phyloP scores from a whole-genome alignment of 1,139 yeast genomes.

The Zygosaccharomyces sapae region DNA sequence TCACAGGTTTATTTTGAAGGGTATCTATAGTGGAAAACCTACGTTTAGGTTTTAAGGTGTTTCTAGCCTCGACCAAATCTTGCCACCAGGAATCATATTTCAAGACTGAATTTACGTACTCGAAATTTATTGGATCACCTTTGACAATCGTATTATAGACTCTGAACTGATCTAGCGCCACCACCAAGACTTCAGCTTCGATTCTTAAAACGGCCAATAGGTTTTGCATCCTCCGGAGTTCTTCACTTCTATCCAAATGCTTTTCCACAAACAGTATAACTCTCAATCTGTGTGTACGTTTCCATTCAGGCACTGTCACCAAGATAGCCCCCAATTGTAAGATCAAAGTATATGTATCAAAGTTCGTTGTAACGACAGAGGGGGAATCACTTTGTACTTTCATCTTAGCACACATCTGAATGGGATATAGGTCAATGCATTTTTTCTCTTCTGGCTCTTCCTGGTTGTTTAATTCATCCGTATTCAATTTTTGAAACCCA shows the following conservation, averaged over 20 bases:
- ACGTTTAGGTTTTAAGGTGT: conserved; percentile 34
- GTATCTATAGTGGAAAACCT: conserved; percentile 29
- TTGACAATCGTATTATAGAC: conserved; percentile 73
- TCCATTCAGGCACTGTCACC: conserved; percentile 92
- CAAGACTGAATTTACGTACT: conserved; percentile 37
- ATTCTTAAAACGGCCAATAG: conserved; percentile 75
- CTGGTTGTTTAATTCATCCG: conserved; percentile 47
- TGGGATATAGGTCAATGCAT: conserved; percentile 85
- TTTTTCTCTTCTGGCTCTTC: conserved; percentile 37
- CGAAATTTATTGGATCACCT: conserved; percentile 45
- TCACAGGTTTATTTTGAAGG: conserved; percentile 18
- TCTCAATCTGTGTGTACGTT: conserved; percentile 63
- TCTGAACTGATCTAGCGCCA: conserved; percentile 61
- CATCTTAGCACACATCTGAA: conserved; percentile 87
- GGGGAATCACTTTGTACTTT: conserved; percentile 59
- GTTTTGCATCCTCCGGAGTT: conserved; percentile 53
- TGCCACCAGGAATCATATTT: conserved; percentile 59
- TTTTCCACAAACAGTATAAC: conserved; percentile 87
- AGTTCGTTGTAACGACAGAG: conserved; percentile 67
- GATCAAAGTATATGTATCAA: conserved; percentile 90
- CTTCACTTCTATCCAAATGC: conserved; percentile 65
- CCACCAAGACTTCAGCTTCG: conserved; percentile 68
- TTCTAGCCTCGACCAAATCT: conserved; percentile 55
- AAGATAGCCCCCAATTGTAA: conserved; percentile 89
- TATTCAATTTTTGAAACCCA: conserved; percentile 58